Percentiles rank a stretch among this genome's conserved stretches.
Evolutionary conservation across 768 basidiomycete species (phyloP).

Genomic region (Pleurotus salmoneostramineus): DNA sequence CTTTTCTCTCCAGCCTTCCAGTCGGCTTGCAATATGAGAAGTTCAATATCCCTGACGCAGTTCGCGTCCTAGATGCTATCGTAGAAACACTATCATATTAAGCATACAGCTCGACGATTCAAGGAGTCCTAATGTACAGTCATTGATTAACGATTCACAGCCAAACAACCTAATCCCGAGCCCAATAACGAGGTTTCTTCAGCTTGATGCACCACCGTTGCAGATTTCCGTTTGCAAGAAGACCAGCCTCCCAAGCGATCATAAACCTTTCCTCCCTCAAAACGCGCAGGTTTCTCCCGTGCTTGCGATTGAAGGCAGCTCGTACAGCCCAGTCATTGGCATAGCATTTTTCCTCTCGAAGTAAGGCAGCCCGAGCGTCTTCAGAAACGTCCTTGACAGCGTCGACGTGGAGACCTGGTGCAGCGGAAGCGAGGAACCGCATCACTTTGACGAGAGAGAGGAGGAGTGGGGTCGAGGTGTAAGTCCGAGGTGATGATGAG

Average conservation of each 20-base stretch:
- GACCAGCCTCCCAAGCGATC: conserved; percentile 47
- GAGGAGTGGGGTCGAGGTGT: conserved; percentile 35
- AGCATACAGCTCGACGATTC: conserved; percentile 6
- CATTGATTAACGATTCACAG: not conserved
- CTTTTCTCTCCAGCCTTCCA: conserved; percentile 57
- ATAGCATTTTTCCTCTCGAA: conserved; percentile 19
- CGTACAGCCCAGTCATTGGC: conserved; percentile 22
- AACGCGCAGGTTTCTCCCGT: conserved; percentile 19
- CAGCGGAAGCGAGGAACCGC: conserved; percentile 25
- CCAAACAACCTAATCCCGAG: not conserved
- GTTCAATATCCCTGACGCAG: conserved; percentile 85
- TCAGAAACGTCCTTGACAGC: conserved; percentile 36
- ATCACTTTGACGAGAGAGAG: conserved; percentile 32
- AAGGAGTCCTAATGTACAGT: conserved; percentile 2
- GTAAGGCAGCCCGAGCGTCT: conserved; percentile 23
- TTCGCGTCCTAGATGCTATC: conserved; percentile 79
- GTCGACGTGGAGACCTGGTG: conserved; percentile 23
- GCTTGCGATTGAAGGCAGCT: conserved; percentile 22
- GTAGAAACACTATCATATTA: conserved; percentile 79
- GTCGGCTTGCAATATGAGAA: conserved; percentile 85
- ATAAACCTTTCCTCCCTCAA: conserved; percentile 48
- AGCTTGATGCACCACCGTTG: conserved; percentile 43
- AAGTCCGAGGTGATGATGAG: not conserved
- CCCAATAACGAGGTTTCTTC: conserved; percentile 14
- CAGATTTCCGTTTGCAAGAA: conserved; percentile 40